Evolutionary conservation across 257 asterid species (phyloP).

Genomic region (Nicotiana sylvestris): DNA sequence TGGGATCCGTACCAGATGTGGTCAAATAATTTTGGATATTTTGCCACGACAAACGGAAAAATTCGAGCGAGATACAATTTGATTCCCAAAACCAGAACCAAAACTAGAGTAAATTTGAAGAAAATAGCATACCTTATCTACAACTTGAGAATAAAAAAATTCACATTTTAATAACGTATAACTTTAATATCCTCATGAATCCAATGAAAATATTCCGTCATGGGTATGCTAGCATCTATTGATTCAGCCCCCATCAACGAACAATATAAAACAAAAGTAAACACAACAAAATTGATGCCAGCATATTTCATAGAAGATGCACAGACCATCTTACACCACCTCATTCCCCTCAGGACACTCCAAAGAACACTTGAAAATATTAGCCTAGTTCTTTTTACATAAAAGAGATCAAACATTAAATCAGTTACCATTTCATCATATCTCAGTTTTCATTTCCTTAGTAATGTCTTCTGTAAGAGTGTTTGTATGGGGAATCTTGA

Average conservation of each 20-base stretch:
- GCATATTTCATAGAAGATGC: neutral
- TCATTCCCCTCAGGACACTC: neutral
- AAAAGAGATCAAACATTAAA: neutral
- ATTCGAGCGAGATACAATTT: no score
- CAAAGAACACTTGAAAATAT: neutral
- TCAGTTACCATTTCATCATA: no score
- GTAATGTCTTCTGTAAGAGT: neutral
- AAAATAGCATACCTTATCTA: no score
- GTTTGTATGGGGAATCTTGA: neutral
- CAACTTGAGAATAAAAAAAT: no score
- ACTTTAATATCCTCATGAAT: neutral
- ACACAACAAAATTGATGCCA: neutral
- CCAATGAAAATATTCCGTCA: neutral
- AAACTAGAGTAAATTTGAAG: no score
- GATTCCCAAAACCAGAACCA: no score
- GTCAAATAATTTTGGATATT: no score
- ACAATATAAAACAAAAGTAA: no score
- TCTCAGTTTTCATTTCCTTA: neutral
- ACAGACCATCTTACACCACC: neutral
- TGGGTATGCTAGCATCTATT: neutral
- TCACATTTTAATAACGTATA: no score
- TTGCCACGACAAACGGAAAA: no score
- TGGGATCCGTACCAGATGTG: no score
- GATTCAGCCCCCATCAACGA: neutral
- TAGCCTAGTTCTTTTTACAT: neutral